A percentile compares a stretch with the other conserved stretches of the same genome.
Evolutionary conservation across 2,329 filamentous ascomycete genomes (phyloP).

Genomic region (Pseudogymnoascus sp.): DNA sequence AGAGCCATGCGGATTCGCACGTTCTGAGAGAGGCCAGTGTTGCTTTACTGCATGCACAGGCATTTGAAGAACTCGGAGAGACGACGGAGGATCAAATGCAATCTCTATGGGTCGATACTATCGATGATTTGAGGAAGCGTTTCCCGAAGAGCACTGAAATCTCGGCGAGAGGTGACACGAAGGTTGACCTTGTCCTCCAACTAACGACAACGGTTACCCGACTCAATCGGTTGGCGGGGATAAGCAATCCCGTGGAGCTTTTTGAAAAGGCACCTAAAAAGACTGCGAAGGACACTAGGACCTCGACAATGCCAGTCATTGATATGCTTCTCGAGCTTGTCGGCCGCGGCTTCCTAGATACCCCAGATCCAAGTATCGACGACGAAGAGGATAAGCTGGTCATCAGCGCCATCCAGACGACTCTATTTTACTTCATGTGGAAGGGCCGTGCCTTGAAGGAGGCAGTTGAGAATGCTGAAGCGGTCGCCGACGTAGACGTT

Average conservation of each 20-base stretch:
- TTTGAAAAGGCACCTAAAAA: conserved; percentile 56
- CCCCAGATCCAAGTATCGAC: conserved; percentile 62
- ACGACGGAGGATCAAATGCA: conserved; percentile 72
- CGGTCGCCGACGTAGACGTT: conserved; percentile 50
- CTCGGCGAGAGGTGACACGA: conserved; percentile 61
- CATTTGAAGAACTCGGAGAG: conserved; percentile 83
- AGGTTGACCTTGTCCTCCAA: conserved; percentile 56
- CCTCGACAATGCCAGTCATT: conserved; percentile 46
- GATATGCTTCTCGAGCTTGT: conserved; percentile 66
- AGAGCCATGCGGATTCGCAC: conserved; percentile 77
- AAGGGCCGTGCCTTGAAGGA: conserved; percentile 58
- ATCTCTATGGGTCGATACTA: conserved; percentile 76
- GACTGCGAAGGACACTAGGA: conserved; percentile 25
- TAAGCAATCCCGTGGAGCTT: conserved; percentile 68
- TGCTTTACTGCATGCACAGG: conserved; percentile 75
- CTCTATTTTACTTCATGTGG: conserved; percentile 94
- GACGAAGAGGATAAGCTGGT: conserved; percentile 74
- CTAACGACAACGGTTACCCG: conserved; percentile 69
- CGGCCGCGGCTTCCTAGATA: conserved; percentile 62
- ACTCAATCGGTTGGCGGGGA: conserved; percentile 70
- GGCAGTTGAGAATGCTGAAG: conserved; percentile 44
- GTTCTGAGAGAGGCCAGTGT: conserved; percentile 78
- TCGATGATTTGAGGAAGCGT: conserved; percentile 60
- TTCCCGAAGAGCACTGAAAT: conserved; percentile 49
- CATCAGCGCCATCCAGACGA: conserved; percentile 64